Conservation (phyloP, 1,139 yeast species). For the Spencermartinsiella ligniputridi region DNA sequence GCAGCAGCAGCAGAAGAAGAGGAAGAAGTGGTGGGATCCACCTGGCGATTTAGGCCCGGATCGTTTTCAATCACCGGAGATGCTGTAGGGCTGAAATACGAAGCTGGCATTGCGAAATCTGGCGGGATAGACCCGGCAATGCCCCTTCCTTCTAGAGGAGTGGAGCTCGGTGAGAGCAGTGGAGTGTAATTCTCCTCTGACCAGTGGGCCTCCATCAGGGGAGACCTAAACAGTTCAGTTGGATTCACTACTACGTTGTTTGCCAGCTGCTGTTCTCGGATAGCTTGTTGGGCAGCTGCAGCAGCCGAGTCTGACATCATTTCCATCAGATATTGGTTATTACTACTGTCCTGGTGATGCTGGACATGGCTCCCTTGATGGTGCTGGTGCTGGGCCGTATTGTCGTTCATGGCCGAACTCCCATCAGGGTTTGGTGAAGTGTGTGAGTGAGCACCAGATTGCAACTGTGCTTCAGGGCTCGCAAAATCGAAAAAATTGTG, state of each 20-base stretch:
- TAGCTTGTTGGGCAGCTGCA: not conserved
- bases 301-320: not conserved
- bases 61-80: conserved; percentile 56
- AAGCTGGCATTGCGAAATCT: conserved; percentile 31
- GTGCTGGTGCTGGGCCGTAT: not conserved
- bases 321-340: not conserved
- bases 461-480: not conserved
- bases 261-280: not conserved
- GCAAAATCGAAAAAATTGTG: conserved; percentile 1
- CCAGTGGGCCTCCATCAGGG: conserved; percentile 16
- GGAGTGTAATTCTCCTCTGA: conserved; percentile 52
- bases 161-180: conserved; percentile 67
- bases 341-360: conserved; percentile 2
- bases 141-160: conserved; percentile 49
- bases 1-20: conserved; percentile 10
- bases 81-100: conserved; percentile 48
- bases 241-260: conserved; percentile 17
- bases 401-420: not conserved
- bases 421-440: not conserved
- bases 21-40: conserved; percentile 4
- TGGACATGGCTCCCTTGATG: conserved; percentile 1
- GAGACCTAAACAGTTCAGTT: conserved; percentile 24
- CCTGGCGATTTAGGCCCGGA: conserved; percentile 2
- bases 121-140: conserved; percentile 18
- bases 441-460: not conserved